Evolutionary conservation across 1,284 basidiomycete species (phyloP).

Genomic region (Rhodotorula sp.): DNA sequence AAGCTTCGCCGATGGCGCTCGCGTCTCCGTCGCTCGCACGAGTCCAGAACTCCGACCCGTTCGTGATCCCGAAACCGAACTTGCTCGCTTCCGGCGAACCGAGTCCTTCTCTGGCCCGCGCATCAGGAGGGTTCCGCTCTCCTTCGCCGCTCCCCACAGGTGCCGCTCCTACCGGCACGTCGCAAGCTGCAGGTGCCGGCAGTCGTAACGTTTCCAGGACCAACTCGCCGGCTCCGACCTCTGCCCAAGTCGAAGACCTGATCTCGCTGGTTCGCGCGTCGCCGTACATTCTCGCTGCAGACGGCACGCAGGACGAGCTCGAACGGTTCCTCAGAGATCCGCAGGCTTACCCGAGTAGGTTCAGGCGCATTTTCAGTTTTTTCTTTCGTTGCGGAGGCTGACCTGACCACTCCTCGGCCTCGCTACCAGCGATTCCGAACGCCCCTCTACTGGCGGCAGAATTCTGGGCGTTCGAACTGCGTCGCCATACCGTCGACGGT

Average conservation of each 20-base stretch:
- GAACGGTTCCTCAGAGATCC: slow-evolving; percentile 33
- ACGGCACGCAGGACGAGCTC: slow-evolving; percentile 35
- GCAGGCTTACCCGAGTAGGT: slow-evolving; percentile 25
- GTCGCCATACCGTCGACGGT: slow-evolving; percentile 15
- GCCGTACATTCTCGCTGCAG: slow-evolving; percentile 14
- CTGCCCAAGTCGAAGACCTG: slow-evolving; percentile 20
- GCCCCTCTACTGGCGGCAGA: slow-evolving; percentile 17
- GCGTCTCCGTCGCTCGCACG: slow-evolving; percentile 13
- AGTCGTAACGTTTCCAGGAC: slow-evolving; percentile 10
- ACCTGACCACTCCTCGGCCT: neutral
- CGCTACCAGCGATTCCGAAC: neutral
- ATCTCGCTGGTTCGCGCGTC: slow-evolving; percentile 29
- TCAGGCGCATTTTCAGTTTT: neutral
- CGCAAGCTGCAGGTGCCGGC: neutral
- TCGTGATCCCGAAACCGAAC: neutral
- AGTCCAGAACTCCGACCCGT: slow-evolving; percentile 6
- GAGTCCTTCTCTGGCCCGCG: neutral
- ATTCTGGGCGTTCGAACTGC: slow-evolving; percentile 39
- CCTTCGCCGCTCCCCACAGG: slow-evolving; percentile 1
- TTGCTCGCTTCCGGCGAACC: neutral
- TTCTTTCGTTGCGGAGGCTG: neutral
- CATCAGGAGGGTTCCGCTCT: neutral
- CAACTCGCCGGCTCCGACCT: slow-evolving; percentile 12
- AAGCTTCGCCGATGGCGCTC: neutral
- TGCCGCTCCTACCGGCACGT: neutral